phyloP scores from a whole-genome alignment of 2,329 filamentous ascomycete species.

The Ramichloridium luteum region DNA sequence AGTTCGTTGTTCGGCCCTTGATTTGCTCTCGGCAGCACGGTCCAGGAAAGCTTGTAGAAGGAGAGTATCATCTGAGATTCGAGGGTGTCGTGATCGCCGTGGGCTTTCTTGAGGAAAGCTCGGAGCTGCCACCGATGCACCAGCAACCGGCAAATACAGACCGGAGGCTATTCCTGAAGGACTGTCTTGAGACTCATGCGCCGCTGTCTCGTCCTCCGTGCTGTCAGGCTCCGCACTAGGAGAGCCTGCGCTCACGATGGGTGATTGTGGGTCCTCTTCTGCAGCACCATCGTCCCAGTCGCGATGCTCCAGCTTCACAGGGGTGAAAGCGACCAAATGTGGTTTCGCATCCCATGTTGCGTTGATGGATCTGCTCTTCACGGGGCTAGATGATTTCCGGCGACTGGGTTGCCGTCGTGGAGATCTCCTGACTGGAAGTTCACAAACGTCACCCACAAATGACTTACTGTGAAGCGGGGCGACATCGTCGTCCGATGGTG shows the following conservation, averaged over 20 bases:
- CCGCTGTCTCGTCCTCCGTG: too few relatives aligned
- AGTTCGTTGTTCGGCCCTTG: neutral
- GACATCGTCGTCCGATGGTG: too few relatives aligned
- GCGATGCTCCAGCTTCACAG: slow-evolving; percentile 12
- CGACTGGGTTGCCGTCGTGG: too few relatives aligned
- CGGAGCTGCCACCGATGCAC: too few relatives aligned
- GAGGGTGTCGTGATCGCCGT: slow-evolving; percentile 19
- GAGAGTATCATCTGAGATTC: slow-evolving; percentile 36
- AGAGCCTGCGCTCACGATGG: too few relatives aligned
- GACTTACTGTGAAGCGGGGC: too few relatives aligned
- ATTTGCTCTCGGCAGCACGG: slow-evolving; percentile 36
- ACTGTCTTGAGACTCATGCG: too few relatives aligned
- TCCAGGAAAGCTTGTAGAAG: slow-evolving; percentile 38
- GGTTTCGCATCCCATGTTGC: slow-evolving; percentile 6
- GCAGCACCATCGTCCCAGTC: slow-evolving; percentile 2
- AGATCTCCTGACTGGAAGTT: too few relatives aligned
- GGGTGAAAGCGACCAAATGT: slow-evolving; percentile 21
- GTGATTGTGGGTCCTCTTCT: neutral
- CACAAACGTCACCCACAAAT: too few relatives aligned
- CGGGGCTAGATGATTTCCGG: slow-evolving; percentile 19
- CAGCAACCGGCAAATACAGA: too few relatives aligned
- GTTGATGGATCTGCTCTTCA: slow-evolving; percentile 13
- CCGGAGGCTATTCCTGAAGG: too few relatives aligned
- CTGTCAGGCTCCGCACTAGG: too few relatives aligned
- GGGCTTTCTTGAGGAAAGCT: slow-evolving; percentile 16